phyloP scores from a whole-genome alignment of 805 yeast genomes.

The Clavispora phyllophila region DNA sequence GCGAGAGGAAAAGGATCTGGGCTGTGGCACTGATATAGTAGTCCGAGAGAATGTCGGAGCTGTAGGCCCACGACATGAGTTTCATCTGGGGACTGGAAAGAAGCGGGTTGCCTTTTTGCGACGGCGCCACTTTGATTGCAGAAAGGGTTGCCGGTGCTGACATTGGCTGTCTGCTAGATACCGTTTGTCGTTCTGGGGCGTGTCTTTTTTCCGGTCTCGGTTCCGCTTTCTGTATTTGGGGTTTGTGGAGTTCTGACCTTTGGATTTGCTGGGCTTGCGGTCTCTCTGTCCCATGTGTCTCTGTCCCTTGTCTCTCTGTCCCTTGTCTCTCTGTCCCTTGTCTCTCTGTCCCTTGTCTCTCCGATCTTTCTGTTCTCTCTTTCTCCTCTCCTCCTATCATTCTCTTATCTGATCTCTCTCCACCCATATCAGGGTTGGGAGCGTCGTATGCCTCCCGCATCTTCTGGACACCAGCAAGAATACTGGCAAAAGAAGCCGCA shows the following conservation, averaged over 20 bases:
- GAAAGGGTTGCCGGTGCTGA: slow-evolving; percentile 8
- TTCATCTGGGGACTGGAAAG: slow-evolving; percentile 46
- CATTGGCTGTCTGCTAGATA: too few species aligned
- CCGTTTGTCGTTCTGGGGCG: too few species aligned
- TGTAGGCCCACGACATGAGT: slow-evolving; percentile 50
- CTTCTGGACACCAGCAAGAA: slow-evolving; percentile 62
- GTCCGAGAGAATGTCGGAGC: slow-evolving; percentile 50
- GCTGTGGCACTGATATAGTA: slow-evolving; percentile 56
- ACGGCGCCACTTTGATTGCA: slow-evolving; percentile 52
- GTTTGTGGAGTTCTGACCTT: too few species aligned
- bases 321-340: too few species aligned
- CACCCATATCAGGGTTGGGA: too few species aligned
- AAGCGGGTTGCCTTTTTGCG: slow-evolving; percentile 72
- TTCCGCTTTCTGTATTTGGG: too few species aligned
- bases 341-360: not conserved
- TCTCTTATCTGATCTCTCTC: too few species aligned
- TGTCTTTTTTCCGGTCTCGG: too few species aligned
- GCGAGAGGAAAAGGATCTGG: slow-evolving; percentile 56
- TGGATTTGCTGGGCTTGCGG: too few species aligned
- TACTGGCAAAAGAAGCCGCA: slow-evolving; percentile 64
- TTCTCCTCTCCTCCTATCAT: too few species aligned
- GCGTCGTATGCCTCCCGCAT: slow-evolving; percentile 44
- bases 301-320: too few species aligned
- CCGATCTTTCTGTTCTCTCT: not conserved
- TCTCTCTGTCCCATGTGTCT: too few species aligned